phyloP scores from a whole-genome alignment of 768 basidiomycete species.

The Galerina sulciceps region DNA sequence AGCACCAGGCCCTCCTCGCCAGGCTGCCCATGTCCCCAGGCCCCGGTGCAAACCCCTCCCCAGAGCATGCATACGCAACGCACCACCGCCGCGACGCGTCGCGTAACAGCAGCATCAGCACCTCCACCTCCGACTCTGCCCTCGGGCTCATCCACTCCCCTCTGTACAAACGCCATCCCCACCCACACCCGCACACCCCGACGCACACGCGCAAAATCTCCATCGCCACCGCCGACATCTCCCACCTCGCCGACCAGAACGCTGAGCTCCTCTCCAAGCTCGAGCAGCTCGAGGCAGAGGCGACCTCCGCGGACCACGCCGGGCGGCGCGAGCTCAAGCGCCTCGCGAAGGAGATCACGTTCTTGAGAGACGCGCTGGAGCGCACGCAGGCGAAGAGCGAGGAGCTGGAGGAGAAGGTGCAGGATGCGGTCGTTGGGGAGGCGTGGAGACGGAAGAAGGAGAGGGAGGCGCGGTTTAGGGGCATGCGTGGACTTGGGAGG shows the following conservation, averaged over 20 bases:
- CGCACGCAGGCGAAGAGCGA: slow-evolving; percentile 71
- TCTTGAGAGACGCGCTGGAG: slow-evolving; percentile 76
- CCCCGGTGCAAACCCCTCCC: slow-evolving; percentile 36
- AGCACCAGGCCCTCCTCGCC: slow-evolving; percentile 73
- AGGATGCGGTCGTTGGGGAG: slow-evolving; percentile 46
- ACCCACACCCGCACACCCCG: slow-evolving; percentile 6
- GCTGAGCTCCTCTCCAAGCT: slow-evolving; percentile 78
- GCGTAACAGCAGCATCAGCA: slow-evolving; percentile 28
- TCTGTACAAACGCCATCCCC: background rate
- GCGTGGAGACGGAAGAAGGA: slow-evolving; percentile 51
- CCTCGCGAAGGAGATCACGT: slow-evolving; percentile 81
- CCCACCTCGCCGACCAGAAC: slow-evolving; percentile 80
- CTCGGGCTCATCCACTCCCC: slow-evolving; percentile 24
- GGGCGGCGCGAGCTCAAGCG: slow-evolving; percentile 72
- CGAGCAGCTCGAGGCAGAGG: slow-evolving; percentile 75
- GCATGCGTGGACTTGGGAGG: slow-evolving; percentile 46
- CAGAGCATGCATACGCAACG: slow-evolving; percentile 34
- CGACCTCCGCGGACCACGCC: slow-evolving; percentile 63
- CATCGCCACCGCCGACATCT: slow-evolving; percentile 70
- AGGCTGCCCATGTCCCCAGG: slow-evolving; percentile 57
- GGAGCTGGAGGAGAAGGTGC: slow-evolving; percentile 71
- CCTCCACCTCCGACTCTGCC: slow-evolving; percentile 35
- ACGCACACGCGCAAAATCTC: slow-evolving; percentile 54
- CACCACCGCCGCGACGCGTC: background rate
- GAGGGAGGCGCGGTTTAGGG: slow-evolving; percentile 57